phyloP scores from a whole-genome alignment of 2,329 filamentous ascomycete species.

The Hirsutella minnesotensis region DNA sequence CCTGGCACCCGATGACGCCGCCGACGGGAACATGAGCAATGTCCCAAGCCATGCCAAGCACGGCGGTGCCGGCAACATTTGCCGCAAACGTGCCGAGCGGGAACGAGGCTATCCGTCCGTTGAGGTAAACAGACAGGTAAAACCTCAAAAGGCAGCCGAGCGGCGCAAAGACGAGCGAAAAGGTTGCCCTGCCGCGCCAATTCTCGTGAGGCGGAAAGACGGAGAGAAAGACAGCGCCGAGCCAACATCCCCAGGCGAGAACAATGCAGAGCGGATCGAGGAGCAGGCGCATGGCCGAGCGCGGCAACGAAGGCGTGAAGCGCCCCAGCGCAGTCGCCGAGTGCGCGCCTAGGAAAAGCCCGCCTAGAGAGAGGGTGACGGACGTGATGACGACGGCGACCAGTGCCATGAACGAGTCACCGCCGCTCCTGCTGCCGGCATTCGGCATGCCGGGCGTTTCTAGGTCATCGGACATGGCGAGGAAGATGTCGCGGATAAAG shows the following conservation, averaged over 20 bases:
- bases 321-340: slow-evolving; percentile 51
- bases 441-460: slow-evolving; percentile 25
- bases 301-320: slow-evolving; percentile 48
- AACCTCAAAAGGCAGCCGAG: slow-evolving; percentile 66
- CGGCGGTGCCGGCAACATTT: slow-evolving; percentile 64
- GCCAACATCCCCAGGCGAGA: slow-evolving; percentile 64
- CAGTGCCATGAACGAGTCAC: slow-evolving; percentile 74
- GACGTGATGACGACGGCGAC: slow-evolving; percentile 65
- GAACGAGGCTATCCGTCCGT: slow-evolving; percentile 53
- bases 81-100: slow-evolving; percentile 78
- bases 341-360: slow-evolving; percentile 62
- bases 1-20: slow-evolving; percentile 51
- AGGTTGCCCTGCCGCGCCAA: slow-evolving; percentile 68
- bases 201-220: slow-evolving; percentile 58
- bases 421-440: slow-evolving; percentile 45
- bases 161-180: slow-evolving; percentile 74
- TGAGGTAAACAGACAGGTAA: slow-evolving; percentile 61
- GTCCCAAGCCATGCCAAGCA: slow-evolving; percentile 69
- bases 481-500: slow-evolving; percentile 70
- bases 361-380: slow-evolving; percentile 56
- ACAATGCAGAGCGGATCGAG: slow-evolving; percentile 53
- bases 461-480: slow-evolving; percentile 67
- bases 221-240: slow-evolving; percentile 61
- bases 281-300: slow-evolving; percentile 40
- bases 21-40: slow-evolving; percentile 55